Conservation (phyloP, 495 filamentous ascomycete species). For the Antarctomyces pellizariae region DNA sequence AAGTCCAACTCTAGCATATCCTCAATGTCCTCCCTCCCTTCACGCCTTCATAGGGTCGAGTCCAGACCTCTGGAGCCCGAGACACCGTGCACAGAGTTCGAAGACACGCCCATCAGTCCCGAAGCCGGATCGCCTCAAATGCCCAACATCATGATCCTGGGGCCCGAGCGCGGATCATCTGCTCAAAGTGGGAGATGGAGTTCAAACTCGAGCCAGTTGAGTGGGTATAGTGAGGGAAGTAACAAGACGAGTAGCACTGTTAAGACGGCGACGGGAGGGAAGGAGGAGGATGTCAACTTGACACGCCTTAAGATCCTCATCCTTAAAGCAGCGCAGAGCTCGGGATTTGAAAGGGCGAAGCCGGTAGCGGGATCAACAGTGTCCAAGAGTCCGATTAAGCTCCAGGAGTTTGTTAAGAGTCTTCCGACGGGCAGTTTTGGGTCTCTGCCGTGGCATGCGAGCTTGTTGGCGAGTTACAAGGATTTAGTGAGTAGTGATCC, state of each 20-base stretch:
- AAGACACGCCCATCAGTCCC: constrained; percentile 62
- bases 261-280: constrained; percentile 35
- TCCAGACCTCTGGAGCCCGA: too few species aligned
- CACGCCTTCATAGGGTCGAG: too few species aligned
- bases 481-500: constrained; percentile 47
- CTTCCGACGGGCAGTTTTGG: constrained; percentile 60
- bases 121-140: constrained; percentile 41
- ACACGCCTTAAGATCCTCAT: constrained; percentile 50
- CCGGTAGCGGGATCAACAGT: constrained; percentile 12
- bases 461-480: constrained; percentile 54
- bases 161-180: constrained; percentile 29
- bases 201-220: constrained; percentile 48
- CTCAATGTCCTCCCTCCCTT: too few species aligned
- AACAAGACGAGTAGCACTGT: constrained; percentile 50
- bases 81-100: constrained; percentile 82
- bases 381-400: constrained; percentile 18
- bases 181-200: constrained; percentile 59
- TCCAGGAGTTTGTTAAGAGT: constrained; percentile 51
- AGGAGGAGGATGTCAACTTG: constrained; percentile 52
- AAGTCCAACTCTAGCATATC: constrained; percentile 8
- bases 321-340: constrained; percentile 59
- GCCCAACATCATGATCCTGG: constrained; percentile 70
- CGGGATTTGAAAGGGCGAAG: constrained; percentile 36
- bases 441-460: constrained; percentile 37
- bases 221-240: constrained; percentile 48